Evolutionary conservation across 2,329 filamentous ascomycete species (phyloP).

Genomic region (Mollisia scopiformis): DNA sequence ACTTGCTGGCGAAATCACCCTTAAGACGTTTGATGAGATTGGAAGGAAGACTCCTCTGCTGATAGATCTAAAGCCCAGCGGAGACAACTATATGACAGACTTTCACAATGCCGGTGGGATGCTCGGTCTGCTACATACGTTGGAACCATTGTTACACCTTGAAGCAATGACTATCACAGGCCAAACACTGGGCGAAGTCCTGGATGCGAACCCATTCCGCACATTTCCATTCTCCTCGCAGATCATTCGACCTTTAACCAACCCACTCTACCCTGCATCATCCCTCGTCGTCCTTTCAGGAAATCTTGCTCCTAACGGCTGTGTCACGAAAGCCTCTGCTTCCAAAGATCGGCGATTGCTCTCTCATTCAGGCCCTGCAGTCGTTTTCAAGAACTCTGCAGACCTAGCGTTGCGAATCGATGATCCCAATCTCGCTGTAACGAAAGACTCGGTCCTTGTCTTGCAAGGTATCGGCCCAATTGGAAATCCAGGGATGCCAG

Average conservation of each 20-base stretch:
- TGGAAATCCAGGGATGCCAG: constrained; percentile 56
- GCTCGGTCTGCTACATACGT: constrained; percentile 48
- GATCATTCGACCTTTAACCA: constrained; percentile 46
- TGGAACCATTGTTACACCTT: constrained; percentile 49
- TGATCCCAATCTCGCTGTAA: constrained; percentile 45
- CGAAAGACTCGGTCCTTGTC: constrained; percentile 47
- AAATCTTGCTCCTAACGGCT: constrained; percentile 51
- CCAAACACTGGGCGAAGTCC: constrained; percentile 48
- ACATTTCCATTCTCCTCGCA: constrained; percentile 43
- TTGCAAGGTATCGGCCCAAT: constrained; percentile 53
- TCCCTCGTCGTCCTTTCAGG: constrained; percentile 49
- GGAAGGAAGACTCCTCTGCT: constrained; percentile 49
- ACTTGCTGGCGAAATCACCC: constrained; percentile 46
- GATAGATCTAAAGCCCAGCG: constrained; percentile 55
- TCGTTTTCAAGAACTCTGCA: constrained; percentile 50
- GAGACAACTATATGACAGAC: constrained; percentile 57
- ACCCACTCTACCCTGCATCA: constrained; percentile 48
- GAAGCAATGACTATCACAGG: constrained; percentile 49
- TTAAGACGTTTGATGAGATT: constrained; percentile 51
- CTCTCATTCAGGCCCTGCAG: constrained; percentile 46
- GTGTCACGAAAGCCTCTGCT: constrained; percentile 53
- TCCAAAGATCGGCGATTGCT: constrained; percentile 50
- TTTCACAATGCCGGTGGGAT: constrained; percentile 57
- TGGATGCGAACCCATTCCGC: constrained; percentile 46
- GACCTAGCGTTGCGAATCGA: constrained; percentile 51